phyloP scores from a whole-genome alignment of 1,284 basidiomycete genomes.

The Mycena sp. region DNA sequence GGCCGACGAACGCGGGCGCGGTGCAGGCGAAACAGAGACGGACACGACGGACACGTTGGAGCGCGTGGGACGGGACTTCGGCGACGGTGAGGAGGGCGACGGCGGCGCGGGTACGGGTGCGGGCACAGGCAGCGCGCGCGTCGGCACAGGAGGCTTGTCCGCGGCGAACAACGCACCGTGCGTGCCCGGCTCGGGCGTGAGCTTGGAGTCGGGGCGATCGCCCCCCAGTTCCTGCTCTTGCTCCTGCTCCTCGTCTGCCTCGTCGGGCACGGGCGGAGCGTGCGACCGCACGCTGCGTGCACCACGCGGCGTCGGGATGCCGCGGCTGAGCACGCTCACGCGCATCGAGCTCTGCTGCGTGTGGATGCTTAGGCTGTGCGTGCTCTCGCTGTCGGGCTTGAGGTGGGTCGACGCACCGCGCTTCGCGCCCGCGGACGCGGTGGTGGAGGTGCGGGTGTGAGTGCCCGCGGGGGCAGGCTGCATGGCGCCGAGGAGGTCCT shows the following conservation, averaged over 20 bases:
- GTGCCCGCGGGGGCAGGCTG: constrained; percentile 29
- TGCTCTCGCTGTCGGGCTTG: constrained; percentile 13
- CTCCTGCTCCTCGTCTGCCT: constrained; percentile 7
- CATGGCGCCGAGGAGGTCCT: constrained; percentile 69
- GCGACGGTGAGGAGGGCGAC: too few relatives aligned
- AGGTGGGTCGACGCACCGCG: constrained; percentile 25
- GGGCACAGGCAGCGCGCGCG: constrained; percentile 22
- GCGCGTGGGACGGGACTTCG: too few relatives aligned
- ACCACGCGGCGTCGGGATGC: constrained; percentile 38
- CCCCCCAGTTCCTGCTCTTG: constrained; percentile 13
- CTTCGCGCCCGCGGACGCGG: background rate
- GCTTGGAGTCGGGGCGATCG: constrained; percentile 70
- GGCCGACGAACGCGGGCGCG: constrained; percentile 20
- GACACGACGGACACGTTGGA: background rate
- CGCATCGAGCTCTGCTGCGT: constrained; percentile 51
- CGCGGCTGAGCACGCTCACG: constrained; percentile 64
- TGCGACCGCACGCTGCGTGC: constrained; percentile 10
- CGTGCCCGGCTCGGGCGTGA: constrained; percentile 53
- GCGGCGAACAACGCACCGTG: constrained; percentile 17
- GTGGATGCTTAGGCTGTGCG: constrained; percentile 30
- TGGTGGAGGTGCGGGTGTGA: constrained; percentile 31
- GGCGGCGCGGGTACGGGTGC: background rate
- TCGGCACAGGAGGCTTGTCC: constrained; percentile 41
- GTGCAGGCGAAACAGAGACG: constrained; percentile 19
- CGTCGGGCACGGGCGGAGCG: constrained; percentile 21